Percentiles rank a stretch among this genome's conserved stretches.
These are phyloP conservation scores for Lodderomyces beijingensis DNA, from an alignment of 1,139 yeast species.

Conservation along the genomic window DNA sequence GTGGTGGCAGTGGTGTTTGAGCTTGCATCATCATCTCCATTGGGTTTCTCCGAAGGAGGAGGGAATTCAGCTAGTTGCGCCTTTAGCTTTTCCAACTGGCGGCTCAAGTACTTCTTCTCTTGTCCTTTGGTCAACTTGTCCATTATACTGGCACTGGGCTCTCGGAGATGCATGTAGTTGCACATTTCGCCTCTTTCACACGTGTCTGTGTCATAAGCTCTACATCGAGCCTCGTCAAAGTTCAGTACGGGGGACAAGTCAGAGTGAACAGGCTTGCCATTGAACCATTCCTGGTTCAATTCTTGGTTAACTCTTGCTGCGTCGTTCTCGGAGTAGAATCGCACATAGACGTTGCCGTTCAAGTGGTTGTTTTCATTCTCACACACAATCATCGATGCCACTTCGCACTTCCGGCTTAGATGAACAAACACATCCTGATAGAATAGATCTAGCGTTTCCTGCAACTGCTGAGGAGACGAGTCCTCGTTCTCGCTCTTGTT, in stretches of 20 bases:
- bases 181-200: constrained; percentile 82
- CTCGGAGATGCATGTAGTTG: constrained; percentile 78
- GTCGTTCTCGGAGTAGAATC: constrained; percentile 48
- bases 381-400: constrained; percentile 67
- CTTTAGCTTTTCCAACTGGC: constrained; percentile 10
- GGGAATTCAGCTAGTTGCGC: constrained; percentile 5
- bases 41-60: too few relatives aligned
- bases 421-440: constrained; percentile 73
- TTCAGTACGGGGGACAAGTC: constrained; percentile 75
- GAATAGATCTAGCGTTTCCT: constrained; percentile 56
- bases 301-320: constrained; percentile 60
- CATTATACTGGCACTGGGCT: constrained; percentile 46
- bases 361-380: constrained; percentile 79
- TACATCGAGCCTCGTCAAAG: constrained; percentile 71
- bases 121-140: constrained; percentile 36
- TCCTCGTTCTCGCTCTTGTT: constrained; percentile 28
- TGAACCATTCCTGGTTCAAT: constrained; percentile 80
- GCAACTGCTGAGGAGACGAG: constrained; percentile 37
- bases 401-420: constrained; percentile 59
- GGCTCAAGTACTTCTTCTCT: constrained; percentile 23
- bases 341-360: constrained; percentile 79
- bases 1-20: not conserved
- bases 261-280: constrained; percentile 73
- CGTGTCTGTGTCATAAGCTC: constrained; percentile 55
- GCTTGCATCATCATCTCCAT: not conserved